Evolutionary conservation across 148 eudicot genomes (phyloP).

Genomic region (Pouteria glomerata): DNA sequence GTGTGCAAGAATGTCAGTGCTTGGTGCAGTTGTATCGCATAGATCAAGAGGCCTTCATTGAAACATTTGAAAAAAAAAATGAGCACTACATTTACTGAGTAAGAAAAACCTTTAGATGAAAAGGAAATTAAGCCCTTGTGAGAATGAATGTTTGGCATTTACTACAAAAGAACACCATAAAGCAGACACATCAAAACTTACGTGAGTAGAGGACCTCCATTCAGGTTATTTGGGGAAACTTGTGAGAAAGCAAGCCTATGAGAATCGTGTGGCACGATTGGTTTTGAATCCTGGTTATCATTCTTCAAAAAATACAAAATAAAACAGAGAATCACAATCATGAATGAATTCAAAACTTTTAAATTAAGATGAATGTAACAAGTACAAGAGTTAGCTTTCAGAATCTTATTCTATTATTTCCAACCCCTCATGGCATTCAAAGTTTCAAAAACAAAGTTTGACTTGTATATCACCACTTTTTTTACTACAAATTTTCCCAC

Average conservation of each 20-base stretch:
- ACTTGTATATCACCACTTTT: too few species aligned
- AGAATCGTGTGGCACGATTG: slow-evolving; percentile 60
- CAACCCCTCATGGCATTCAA: not conserved
- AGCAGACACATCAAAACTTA: slow-evolving; percentile 36
- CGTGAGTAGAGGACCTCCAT: slow-evolving; percentile 71
- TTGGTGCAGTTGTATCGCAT: slow-evolving; percentile 57
- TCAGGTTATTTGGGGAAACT: slow-evolving; percentile 68
- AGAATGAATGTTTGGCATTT: not conserved
- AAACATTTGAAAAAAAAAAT: slow-evolving; percentile 7
- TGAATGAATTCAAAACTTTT: slow-evolving; percentile 2
- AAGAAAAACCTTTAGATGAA: slow-evolving; percentile 8
- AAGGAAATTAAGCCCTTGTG: not conserved
- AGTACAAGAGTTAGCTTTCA: not conserved
- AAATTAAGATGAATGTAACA: not conserved
- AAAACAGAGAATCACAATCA: not conserved
- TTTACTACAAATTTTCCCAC: too few species aligned
- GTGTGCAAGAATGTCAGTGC: slow-evolving; percentile 53
- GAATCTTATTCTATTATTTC: not conserved
- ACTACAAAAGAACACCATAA: not conserved
- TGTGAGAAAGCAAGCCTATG: slow-evolving; percentile 70
- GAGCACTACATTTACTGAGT: not conserved
- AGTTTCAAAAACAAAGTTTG: too few species aligned
- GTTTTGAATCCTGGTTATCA: slow-evolving; percentile 58
- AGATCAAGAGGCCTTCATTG: slow-evolving; percentile 83
- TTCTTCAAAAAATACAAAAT: slow-evolving; percentile 25